These are phyloP conservation scores for Lactifluus rugatus DNA, from an alignment of 768 basidiomycete genomes.

Conservation along the genomic window DNA sequence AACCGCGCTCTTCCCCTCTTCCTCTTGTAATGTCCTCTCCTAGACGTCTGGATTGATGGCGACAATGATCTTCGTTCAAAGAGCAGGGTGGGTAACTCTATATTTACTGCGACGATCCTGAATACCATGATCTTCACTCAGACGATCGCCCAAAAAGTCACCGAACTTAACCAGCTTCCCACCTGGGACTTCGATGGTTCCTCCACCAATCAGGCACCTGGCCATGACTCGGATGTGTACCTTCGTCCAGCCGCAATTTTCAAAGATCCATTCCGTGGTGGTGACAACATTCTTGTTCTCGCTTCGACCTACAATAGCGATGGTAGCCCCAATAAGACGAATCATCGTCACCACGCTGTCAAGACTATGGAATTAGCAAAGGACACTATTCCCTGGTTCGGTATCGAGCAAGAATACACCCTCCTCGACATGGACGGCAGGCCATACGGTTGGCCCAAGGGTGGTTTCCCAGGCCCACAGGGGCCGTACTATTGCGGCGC, in stretches of 20 bases:
- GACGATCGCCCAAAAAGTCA: slow-evolving; percentile 83
- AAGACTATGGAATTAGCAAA: slow-evolving; percentile 94
- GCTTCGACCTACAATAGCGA: slow-evolving; percentile 99
- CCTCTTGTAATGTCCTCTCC: slow-evolving; percentile 17
- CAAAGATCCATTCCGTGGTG: slow-evolving; percentile 98
- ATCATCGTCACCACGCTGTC: slow-evolving; percentile 87
- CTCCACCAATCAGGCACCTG: slow-evolving; percentile 95
- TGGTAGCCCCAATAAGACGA: slow-evolving; percentile 94
- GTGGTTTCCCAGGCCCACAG: slow-evolving; percentile 98
- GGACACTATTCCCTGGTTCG: slow-evolving; percentile 83
- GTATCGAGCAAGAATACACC: slow-evolving; percentile 98
- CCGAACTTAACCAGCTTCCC: slow-evolving; percentile 83
- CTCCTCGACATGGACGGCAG: slow-evolving; percentile 87
- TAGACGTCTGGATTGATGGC: slow-evolving; percentile 98
- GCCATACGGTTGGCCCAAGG: slow-evolving; percentile 96
- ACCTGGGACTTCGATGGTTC: slow-evolving; percentile 99
- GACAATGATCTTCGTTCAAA: slow-evolving; percentile 92
- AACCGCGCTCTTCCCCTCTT: slow-evolving; percentile 5
- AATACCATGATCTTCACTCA: slow-evolving; percentile 25
- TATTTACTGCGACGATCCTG: slow-evolving; percentile 2
- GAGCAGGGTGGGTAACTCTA: slow-evolving; percentile 60
- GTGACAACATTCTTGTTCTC: slow-evolving; percentile 94
- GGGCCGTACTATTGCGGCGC: slow-evolving; percentile 99
- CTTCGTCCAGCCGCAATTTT: slow-evolving; percentile 96
- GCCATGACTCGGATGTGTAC: slow-evolving; percentile 93